Conservation (phyloP, 2,329 filamentous ascomycete species). For the Colletotrichum ledebouriae region DNA sequence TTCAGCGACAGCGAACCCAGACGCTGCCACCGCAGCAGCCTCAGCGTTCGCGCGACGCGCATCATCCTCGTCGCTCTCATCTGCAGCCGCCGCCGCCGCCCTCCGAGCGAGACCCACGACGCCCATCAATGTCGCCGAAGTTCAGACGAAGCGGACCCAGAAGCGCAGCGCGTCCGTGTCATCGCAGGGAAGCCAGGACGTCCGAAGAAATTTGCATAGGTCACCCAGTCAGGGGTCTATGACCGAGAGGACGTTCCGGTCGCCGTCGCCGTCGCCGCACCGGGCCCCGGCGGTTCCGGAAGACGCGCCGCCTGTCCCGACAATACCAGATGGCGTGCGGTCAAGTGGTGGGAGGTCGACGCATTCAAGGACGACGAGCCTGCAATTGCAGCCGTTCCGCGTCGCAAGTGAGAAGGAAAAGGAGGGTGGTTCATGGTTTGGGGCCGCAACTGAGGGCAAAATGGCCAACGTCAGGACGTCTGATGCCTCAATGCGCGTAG, state of each 20-base stretch:
- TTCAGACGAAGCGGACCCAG: conserved; percentile 88
- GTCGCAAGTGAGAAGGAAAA: conserved; percentile 67
- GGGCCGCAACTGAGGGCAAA: conserved; percentile 58
- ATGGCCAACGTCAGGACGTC: conserved; percentile 59
- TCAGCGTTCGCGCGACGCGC: conserved; percentile 82
- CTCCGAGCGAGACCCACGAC: conserved; percentile 82
- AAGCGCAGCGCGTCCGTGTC: conserved; percentile 80
- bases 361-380: conserved; percentile 54
- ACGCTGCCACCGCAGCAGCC: conserved; percentile 83
- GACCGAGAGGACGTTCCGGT: conserved; percentile 89
- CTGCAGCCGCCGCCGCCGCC: conserved; percentile 88
- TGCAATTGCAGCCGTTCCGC: conserved; percentile 63
- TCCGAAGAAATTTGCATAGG: conserved; percentile 68
- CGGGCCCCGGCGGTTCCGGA: conserved; percentile 54
- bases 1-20: conserved; percentile 74
- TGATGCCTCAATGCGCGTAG: conserved; percentile 56
- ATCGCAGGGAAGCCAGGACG: conserved; percentile 69
- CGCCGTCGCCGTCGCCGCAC: conserved; percentile 65
- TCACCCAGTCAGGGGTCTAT: conserved; percentile 83
- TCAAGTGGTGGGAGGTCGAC: conserved; percentile 47
- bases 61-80: conserved; percentile 78
- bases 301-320: conserved; percentile 80
- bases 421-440: conserved; percentile 64
- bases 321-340: conserved; percentile 69
- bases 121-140: conserved; percentile 83